Evolutionary conservation across 2,329 filamentous ascomycete species (phyloP).

Genomic region (Fusarium sterilihyphosum): DNA sequence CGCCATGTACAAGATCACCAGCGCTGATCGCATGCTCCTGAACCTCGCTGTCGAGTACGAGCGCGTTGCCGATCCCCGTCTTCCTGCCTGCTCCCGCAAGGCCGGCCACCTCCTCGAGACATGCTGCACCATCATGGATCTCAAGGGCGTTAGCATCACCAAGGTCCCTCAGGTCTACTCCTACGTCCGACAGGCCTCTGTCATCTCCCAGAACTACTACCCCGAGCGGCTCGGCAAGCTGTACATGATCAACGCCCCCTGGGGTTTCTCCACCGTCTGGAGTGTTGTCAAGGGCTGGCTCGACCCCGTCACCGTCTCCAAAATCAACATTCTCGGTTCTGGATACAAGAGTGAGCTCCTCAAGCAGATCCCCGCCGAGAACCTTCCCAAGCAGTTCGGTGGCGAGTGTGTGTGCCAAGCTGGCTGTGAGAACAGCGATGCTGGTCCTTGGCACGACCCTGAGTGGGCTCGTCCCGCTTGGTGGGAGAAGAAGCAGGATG

Average conservation of each 20-base stretch:
- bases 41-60: constrained; percentile 99
- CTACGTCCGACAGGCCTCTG: constrained; percentile 86
- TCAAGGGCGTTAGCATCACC: constrained; percentile 89
- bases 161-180: constrained; percentile 86
- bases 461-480: constrained; percentile 73
- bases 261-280: constrained; percentile 92
- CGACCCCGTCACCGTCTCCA: constrained; percentile 94
- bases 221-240: constrained; percentile 95
- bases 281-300: constrained; percentile 90
- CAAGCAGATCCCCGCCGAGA: constrained; percentile 86
- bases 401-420: constrained; percentile 83
- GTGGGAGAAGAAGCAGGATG: constrained; percentile 64
- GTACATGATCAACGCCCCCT: constrained; percentile 97
- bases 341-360: constrained; percentile 87
- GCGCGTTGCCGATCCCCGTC: constrained; percentile 89
- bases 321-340: constrained; percentile 90
- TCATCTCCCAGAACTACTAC: constrained; percentile 98
- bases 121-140: constrained; percentile 97
- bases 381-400: constrained; percentile 87
- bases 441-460: constrained; percentile 85
- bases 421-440: constrained; percentile 87
- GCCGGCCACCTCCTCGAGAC: constrained; percentile 91
- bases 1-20: constrained; percentile 93
- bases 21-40: constrained; percentile 90
- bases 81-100: constrained; percentile 96